Evolutionary conservation across 2,329 filamentous ascomycete species (phyloP).

Genomic region (Mycocentrospora acerina): DNA sequence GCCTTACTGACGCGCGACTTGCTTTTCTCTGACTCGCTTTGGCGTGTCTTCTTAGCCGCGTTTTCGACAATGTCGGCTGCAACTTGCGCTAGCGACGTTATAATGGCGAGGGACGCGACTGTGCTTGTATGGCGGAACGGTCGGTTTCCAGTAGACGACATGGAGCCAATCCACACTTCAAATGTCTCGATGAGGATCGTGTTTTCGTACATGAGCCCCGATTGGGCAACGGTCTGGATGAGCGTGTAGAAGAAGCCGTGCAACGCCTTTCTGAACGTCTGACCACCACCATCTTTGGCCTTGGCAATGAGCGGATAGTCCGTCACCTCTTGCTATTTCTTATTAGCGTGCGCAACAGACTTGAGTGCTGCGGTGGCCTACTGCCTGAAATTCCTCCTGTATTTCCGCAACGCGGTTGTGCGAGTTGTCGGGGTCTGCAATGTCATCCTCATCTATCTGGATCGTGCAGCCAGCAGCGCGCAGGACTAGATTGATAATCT

Average conservation of each 20-base stretch:
- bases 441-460: constrained; percentile 77
- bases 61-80: constrained; percentile 70
- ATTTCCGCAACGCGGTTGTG: constrained; percentile 76
- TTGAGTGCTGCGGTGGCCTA: constrained; percentile 43
- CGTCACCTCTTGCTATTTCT: constrained; percentile 66
- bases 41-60: constrained; percentile 74
- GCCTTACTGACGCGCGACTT: constrained; percentile 76
- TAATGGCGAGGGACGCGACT: constrained; percentile 76
- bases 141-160: constrained; percentile 84
- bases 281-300: constrained; percentile 72
- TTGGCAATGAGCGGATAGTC: constrained; percentile 92
- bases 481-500: constrained; percentile 64
- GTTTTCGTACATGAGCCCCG: constrained; percentile 78
- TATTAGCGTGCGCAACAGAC: constrained; percentile 12
- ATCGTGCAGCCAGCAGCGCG: constrained; percentile 77
- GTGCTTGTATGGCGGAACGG: constrained; percentile 95
- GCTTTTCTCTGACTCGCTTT: constrained; percentile 74
- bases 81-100: constrained; percentile 73
- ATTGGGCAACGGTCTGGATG: constrained; percentile 75
- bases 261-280: constrained; percentile 75
- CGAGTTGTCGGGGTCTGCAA: constrained; percentile 85
- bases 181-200: constrained; percentile 81
- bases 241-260: constrained; percentile 77
- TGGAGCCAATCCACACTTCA: constrained; percentile 82
- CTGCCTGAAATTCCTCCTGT: constrained; percentile 83